Evolutionary conservation across 2,329 filamentous ascomycete species (phyloP).

Genomic region (Epichloe baconii): DNA sequence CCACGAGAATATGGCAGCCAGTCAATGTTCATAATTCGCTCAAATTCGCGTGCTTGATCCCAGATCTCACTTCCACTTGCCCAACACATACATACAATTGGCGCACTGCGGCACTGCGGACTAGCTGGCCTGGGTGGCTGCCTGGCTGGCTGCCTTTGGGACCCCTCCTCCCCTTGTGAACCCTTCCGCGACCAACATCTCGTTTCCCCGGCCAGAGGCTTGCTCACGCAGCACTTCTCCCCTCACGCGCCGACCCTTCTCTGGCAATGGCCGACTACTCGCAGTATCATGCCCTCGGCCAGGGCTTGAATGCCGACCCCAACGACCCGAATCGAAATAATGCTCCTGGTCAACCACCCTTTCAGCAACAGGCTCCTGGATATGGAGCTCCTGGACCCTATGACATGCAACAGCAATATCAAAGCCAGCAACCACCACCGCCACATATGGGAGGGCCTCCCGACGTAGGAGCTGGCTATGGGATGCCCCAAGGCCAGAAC

Average conservation of each 20-base stretch:
- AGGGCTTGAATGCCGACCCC: conserved; percentile 40
- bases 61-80: neutral
- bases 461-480: conserved; percentile 16
- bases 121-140: neutral
- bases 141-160: neutral
- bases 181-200: conserved; percentile 1
- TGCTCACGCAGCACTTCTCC: conserved; percentile 1
- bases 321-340: conserved; percentile 38
- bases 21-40: neutral
- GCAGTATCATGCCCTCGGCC: conserved; percentile 43
- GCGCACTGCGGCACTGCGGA: neutral
- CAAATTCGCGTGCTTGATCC: neutral
- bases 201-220: conserved; percentile 1
- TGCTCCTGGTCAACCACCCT: conserved; percentile 39
- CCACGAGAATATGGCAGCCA: neutral
- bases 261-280: conserved; percentile 42
- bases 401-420: conserved; percentile 3
- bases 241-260: neutral
- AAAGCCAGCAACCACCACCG: conserved; percentile 2
- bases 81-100: neutral
- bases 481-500: conserved; percentile 18
- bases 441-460: neutral
- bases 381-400: conserved; percentile 14
- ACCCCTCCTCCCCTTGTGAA: conserved; percentile 3
- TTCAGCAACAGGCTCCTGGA: conserved; percentile 29